Conservation (phyloP, 75 land plant genomes). For the Chamaecyparis obtusa region DNA sequence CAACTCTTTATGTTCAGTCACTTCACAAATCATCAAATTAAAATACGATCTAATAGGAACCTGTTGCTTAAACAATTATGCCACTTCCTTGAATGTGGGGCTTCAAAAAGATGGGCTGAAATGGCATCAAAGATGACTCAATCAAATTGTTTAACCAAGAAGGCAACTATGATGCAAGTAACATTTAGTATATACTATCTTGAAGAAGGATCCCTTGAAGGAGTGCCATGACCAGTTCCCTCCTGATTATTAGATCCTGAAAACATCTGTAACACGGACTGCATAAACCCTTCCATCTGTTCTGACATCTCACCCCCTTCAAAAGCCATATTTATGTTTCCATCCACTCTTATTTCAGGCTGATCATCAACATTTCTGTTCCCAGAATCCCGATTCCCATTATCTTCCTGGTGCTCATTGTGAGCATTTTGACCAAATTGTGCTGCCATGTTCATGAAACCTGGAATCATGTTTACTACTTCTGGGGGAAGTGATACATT, state of each 20-base stretch:
- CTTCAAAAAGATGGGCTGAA: not conserved
- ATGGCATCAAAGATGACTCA: not conserved
- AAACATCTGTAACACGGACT: slow-evolving; percentile 20
- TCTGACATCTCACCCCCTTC: slow-evolving; percentile 25
- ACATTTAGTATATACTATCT: not conserved
- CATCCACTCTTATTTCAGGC: slow-evolving; percentile 17
- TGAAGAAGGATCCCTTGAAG: slow-evolving; percentile 6
- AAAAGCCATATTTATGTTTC: slow-evolving; percentile 19
- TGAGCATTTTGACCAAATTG: slow-evolving; percentile 15
- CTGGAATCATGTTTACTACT: slow-evolving; percentile 26
- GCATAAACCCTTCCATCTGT: slow-evolving; percentile 30
- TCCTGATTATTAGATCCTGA: slow-evolving; percentile 11
- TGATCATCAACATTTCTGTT: slow-evolving; percentile 1
- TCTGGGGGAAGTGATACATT: slow-evolving; percentile 24
- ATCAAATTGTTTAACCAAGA: not conserved
- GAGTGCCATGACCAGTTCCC: not conserved
- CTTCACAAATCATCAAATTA: not conserved
- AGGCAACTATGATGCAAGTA: not conserved
- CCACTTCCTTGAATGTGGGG: not conserved
- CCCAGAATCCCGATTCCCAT: not conserved
- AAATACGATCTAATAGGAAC: not conserved
- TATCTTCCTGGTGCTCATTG: slow-evolving; percentile 12
- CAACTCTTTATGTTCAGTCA: not conserved
- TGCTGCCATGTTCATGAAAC: slow-evolving; percentile 23
- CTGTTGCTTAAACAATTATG: not conserved